phyloP scores from a whole-genome alignment of 164 flowering plant genomes.

The Tetrastigma voinierianum region DNA sequence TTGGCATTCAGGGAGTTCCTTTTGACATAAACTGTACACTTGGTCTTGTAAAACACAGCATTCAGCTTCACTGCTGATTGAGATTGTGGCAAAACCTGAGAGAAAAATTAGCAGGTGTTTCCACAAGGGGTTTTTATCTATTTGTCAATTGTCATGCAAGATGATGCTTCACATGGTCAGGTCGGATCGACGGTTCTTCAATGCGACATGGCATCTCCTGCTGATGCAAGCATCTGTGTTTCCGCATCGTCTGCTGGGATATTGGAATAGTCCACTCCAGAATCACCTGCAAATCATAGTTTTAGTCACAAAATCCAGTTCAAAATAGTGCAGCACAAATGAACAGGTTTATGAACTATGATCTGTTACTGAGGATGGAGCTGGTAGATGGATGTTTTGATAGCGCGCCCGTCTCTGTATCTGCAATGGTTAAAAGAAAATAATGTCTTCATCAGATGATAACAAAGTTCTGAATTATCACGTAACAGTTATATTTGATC shows the following conservation, averaged over 20 bases:
- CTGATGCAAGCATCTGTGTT: constrained; percentile 17
- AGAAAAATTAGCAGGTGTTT: constrained; percentile 40
- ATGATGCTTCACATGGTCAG: constrained; percentile 10
- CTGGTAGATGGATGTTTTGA: constrained; percentile 37
- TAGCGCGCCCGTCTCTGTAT: constrained; percentile 28
- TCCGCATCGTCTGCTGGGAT: constrained; percentile 20
- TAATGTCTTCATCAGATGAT: not conserved
- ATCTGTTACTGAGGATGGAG: constrained; percentile 38
- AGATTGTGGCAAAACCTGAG: constrained; percentile 30
- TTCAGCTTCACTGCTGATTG: constrained; percentile 9
- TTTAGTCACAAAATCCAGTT: not conserved
- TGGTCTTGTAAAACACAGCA: constrained; percentile 17
- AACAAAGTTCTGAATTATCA: not conserved
- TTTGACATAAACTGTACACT: constrained; percentile 29
- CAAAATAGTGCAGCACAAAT: not conserved
- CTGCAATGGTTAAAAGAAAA: constrained; percentile 22
- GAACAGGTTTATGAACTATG: not conserved
- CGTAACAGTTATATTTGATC: no score
- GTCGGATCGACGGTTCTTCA: constrained; percentile 11
- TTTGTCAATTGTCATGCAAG: no score
- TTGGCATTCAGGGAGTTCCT: constrained; percentile 5
- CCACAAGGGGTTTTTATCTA: constrained; percentile 9
- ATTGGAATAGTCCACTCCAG: constrained; percentile 40
- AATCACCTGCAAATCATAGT: constrained; percentile 38
- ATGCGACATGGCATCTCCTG: constrained; percentile 41